These are phyloP conservation scores for Hyaloraphidium curvatum DNA, from an alignment of 192 early-diverging fungal genomes.

Conservation along the genomic window DNA sequence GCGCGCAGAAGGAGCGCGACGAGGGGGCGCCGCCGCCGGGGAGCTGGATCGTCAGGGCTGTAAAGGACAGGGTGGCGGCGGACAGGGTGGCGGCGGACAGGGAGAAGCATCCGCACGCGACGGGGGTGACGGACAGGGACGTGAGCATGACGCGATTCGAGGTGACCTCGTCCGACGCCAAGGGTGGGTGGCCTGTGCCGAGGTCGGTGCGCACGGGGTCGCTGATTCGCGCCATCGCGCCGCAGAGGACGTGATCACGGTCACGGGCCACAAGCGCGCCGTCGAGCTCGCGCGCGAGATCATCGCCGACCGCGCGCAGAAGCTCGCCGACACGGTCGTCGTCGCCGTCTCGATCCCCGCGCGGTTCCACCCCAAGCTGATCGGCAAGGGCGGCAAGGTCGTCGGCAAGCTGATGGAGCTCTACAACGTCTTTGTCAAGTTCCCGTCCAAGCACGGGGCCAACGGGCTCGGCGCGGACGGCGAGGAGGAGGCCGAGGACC, in stretches of 20 bases:
- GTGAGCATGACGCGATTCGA: too few relatives aligned
- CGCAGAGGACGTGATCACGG: constrained; percentile 16
- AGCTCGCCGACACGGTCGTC: constrained; percentile 41
- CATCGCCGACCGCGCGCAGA: constrained; percentile 17
- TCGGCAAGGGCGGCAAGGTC: constrained; percentile 75
- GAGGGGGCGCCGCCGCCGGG: constrained; percentile 7
- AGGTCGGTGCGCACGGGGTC: too few relatives aligned
- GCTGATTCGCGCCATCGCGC: too few relatives aligned
- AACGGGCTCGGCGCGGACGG: constrained; percentile 31
- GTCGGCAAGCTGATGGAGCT: constrained; percentile 60
- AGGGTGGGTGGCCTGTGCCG: too few relatives aligned
- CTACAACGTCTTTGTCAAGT: constrained; percentile 41
- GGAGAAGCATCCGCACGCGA: too few relatives aligned
- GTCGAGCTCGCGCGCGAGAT: constrained; percentile 20
- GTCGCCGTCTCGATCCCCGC: constrained; percentile 53
- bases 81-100: too few relatives aligned
- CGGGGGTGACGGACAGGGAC: too few relatives aligned
- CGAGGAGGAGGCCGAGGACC: constrained; percentile 18
- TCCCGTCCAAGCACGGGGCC: not conserved
- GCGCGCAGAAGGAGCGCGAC: too few relatives aligned
- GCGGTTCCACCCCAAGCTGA: constrained; percentile 44
- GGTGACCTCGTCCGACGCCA: too few relatives aligned
- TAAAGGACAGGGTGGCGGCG: constrained; percentile 19
- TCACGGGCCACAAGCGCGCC: constrained; percentile 29
- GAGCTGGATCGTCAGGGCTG: constrained; percentile 18